These are phyloP conservation scores for Penicillium verrucosum DNA, from an alignment of 2,329 filamentous ascomycete species.

Conservation along the genomic window DNA sequence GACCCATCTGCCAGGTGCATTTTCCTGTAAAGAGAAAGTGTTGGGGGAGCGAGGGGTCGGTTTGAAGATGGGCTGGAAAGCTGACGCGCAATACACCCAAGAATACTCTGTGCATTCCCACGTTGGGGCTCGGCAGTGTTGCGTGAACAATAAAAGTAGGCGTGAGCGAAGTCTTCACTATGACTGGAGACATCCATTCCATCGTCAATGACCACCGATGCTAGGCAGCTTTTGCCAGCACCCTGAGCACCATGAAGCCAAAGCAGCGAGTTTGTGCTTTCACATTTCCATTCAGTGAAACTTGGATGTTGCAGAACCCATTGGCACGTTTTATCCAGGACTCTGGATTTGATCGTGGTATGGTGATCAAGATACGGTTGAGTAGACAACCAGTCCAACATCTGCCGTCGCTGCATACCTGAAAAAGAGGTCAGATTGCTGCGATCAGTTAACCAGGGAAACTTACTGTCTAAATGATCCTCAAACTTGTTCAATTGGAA, in stretches of 20 bases:
- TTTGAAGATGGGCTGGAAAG: not conserved
- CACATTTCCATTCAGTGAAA: not conserved
- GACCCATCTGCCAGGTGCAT: not conserved
- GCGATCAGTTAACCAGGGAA: not conserved
- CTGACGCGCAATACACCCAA: not conserved
- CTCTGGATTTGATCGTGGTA: not conserved
- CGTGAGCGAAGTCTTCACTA: not conserved
- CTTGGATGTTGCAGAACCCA: not conserved
- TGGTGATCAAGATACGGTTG: not conserved
- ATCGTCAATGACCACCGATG: not conserved
- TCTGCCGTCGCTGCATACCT: not conserved
- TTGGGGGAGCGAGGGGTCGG: not conserved
- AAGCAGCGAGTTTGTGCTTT: not conserved
- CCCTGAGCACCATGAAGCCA: not conserved
- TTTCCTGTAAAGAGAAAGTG: not conserved
- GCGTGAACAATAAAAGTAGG: not conserved
- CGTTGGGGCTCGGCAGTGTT: not conserved
- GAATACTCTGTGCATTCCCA: not conserved
- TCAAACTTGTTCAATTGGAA: not conserved
- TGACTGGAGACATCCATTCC: not conserved
- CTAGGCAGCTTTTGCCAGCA: not conserved
- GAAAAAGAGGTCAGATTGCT: not conserved
- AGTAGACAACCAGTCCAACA: not conserved
- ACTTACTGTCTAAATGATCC: not conserved
- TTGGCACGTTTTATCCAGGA: not conserved